phyloP scores from a whole-genome alignment of 768 basidiomycete species.

The Suillus subalutaceus region DNA sequence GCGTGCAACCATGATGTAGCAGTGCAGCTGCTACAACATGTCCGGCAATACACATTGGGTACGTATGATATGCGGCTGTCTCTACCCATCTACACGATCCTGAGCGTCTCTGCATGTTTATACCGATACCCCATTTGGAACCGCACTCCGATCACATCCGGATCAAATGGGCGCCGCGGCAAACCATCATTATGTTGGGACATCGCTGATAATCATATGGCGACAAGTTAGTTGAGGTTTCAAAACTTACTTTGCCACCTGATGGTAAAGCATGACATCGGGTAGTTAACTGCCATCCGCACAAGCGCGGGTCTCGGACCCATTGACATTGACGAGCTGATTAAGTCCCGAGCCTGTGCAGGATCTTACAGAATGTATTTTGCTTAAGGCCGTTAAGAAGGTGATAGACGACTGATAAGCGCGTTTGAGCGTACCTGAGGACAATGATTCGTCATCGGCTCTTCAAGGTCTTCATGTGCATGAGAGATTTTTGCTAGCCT shows the following conservation, averaged over 20 bases:
- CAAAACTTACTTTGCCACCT: background rate
- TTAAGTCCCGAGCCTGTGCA: constrained; percentile 4
- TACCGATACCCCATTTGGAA: background rate
- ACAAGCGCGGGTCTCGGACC: background rate
- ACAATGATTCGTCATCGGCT: too few relatives aligned
- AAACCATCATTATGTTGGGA: background rate
- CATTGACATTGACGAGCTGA: background rate
- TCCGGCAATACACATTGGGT: too few relatives aligned
- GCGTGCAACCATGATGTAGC: too few relatives aligned
- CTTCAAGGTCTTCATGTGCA: background rate
- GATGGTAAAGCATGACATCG: background rate
- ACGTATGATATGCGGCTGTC: background rate
- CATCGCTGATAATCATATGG: background rate
- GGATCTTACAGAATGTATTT: background rate
- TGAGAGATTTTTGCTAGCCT: background rate
- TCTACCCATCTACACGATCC: background rate
- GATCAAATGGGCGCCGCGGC: background rate
- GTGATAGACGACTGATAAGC: constrained; percentile 12
- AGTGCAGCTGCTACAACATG: background rate
- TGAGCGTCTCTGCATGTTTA: background rate
- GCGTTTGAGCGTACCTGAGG: constrained; percentile 2
- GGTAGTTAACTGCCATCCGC: background rate
- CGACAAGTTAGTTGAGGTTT: background rate
- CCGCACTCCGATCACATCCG: background rate
- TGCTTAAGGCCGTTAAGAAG: constrained; percentile 11